A percentile compares a stretch with the other conserved stretches of the same genome.
Conservation (phyloP, 176 grass and related monocot genomes). For the Oryza rufipogon region DNA sequence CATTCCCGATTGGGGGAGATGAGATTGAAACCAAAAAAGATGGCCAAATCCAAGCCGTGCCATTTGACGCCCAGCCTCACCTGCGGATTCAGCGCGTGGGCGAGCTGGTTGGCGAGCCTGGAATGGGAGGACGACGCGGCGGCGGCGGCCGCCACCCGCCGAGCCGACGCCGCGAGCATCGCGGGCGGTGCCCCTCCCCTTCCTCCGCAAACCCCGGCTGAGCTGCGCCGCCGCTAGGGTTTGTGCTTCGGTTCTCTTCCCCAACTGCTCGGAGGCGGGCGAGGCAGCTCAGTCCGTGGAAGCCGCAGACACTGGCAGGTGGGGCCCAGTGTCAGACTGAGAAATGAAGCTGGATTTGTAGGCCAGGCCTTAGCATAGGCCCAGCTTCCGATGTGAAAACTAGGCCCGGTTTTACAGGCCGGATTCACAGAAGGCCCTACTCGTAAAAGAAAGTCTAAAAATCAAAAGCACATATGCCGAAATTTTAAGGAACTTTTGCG, state of each 20-base stretch:
- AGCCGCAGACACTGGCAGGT: background rate
- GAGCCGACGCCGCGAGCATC: slow-evolving; percentile 41
- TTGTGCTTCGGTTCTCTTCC: background rate
- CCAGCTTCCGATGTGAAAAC: background rate
- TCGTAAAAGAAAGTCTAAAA: too few relatives aligned
- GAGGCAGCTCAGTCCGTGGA: background rate
- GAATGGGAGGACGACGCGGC: slow-evolving; percentile 17
- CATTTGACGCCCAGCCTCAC: background rate
- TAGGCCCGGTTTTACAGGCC: too few relatives aligned
- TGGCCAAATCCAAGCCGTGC: background rate
- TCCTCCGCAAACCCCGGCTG: background rate
- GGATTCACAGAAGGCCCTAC: too few relatives aligned
- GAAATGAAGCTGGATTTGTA: background rate
- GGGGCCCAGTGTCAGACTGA: background rate
- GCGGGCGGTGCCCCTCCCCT: background rate
- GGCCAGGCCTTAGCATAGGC: background rate
- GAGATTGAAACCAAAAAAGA: background rate
- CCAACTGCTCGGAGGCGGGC: background rate
- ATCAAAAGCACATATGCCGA: too few relatives aligned
- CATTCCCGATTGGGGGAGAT: background rate
- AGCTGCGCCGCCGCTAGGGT: background rate
- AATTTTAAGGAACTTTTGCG: too few relatives aligned
- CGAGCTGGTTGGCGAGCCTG: slow-evolving; percentile 26
- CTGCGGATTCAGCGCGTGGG: slow-evolving; percentile 40
- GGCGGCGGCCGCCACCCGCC: slow-evolving; percentile 14